Base-by-base conservation (phyloP, 805 yeast species). In the Cyberlindnera sargentensis region DNA sequence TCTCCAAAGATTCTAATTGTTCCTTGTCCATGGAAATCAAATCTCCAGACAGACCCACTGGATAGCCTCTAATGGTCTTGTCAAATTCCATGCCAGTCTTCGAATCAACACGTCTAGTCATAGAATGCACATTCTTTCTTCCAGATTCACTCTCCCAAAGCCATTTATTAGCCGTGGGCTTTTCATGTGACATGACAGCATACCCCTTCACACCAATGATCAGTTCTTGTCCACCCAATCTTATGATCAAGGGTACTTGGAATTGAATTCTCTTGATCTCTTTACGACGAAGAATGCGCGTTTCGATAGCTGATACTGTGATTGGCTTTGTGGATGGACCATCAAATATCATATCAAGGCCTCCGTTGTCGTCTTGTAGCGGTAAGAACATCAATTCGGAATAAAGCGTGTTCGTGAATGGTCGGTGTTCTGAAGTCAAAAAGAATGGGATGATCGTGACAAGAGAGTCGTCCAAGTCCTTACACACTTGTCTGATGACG, bases 191-290 rank as follows among this genome's bases (percentile, higher is more conserved):
- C 47, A 73, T 75, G n/a, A 84, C 68, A 0, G 82, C 64, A 54
- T 78, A 84, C 0, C 95, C 97, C 50, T 75, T 76, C 1, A 90
- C 70, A 0, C 88, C 83, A 39, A 91, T 73, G 0, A 70, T 67
- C 20, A 90, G 44, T 0, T 66, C 63, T 32, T 75, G 76, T 37
- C 78, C 36, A 10, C 31, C 36, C 5, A 38, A 23, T 32, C 25
- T 38, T 5, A 87, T 62, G 1, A 76, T 71, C 37, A 89, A 61
- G 8, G 80, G 75, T 47, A 84, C 76, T 11, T 75, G 70, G 56
- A 84, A 85, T 40, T 73, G 75, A 1, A 80, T 71, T 39, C 95
- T 63, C 39, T 75, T 74, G 4, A 84, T 72, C 51, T 82, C 84
- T 48, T 76, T 81, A 29, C 77, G 67, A 37, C 82, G 62, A 33